Conservation (phyloP, 2,329 filamentous ascomycete species). For the Anthostomella pinea region DNA sequence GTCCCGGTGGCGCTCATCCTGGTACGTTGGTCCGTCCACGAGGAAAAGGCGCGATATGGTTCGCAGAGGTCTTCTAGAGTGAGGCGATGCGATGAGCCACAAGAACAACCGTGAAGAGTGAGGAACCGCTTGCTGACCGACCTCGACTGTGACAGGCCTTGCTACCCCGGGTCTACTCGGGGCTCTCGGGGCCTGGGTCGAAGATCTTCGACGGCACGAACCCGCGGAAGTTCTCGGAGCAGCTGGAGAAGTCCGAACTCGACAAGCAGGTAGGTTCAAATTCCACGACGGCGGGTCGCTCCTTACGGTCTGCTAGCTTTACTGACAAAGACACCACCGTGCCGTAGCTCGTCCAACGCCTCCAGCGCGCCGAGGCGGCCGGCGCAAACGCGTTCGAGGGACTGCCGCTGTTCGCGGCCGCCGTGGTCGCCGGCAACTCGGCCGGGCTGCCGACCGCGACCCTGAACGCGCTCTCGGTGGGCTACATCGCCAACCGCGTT, state of each 20-base stretch:
- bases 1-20: conserved; percentile 26
- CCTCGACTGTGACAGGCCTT: conserved; percentile 15
- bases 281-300: neutral
- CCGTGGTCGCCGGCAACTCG: conserved; percentile 28
- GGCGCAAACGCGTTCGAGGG: conserved; percentile 28
- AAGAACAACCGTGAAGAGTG: neutral
- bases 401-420: conserved; percentile 30
- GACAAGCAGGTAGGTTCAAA: conserved; percentile 26
- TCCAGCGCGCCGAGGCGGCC: conserved; percentile 28
- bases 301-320: neutral
- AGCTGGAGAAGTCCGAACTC: conserved; percentile 23
- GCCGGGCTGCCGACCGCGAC: conserved; percentile 16
- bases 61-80: neutral
- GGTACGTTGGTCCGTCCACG: conserved; percentile 13
- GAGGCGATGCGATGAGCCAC: neutral
- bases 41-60: neutral
- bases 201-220: conserved; percentile 27
- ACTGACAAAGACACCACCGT: conserved; percentile 7
- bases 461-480: conserved; percentile 22
- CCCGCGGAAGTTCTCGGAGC: conserved; percentile 23
- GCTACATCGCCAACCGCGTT: conserved; percentile 24
- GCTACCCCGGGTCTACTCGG: conserved; percentile 27
- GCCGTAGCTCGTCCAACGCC: conserved; percentile 18
- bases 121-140: conserved; percentile 6
- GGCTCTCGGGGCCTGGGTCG: conserved; percentile 27